Conservation (phyloP, 2,329 filamentous ascomycete genomes). For the Fusarium tanahbumbuense region DNA sequence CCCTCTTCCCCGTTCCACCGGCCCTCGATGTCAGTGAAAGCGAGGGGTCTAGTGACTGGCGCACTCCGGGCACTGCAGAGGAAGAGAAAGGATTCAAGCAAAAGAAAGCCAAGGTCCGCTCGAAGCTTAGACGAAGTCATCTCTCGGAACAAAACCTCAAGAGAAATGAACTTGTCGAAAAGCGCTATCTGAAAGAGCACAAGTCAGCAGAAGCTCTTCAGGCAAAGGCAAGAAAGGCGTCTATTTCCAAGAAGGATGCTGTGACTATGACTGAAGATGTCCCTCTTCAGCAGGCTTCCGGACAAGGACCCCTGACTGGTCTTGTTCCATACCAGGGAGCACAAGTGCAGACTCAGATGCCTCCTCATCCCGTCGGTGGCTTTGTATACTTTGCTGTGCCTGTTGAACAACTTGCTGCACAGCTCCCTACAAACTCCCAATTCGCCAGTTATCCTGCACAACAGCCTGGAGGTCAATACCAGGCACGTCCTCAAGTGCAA, state of each 20-base stretch:
- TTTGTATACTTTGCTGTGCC: slow-evolving; percentile 1
- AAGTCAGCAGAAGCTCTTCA: neutral
- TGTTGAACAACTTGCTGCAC: neutral
- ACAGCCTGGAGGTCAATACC: neutral
- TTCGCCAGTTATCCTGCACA: neutral
- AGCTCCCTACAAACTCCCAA: neutral
- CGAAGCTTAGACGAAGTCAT: neutral
- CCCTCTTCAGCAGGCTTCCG: neutral
- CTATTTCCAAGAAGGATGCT: slow-evolving; percentile 16
- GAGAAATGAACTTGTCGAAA: slow-evolving; percentile 13
- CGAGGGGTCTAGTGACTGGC: slow-evolving; percentile 19
- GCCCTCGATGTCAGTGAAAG: slow-evolving; percentile 3
- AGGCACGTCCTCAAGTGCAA: neutral
- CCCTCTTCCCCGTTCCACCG: neutral
- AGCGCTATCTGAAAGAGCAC: neutral
- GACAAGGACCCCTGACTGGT: too few species aligned
- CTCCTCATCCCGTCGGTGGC: neutral
- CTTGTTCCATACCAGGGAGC: neutral
- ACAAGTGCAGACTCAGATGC: slow-evolving; percentile 6
- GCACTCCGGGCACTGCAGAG: neutral
- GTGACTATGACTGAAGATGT: neutral
- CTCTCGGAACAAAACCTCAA: slow-evolving; percentile 28
- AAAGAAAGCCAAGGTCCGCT: slow-evolving; percentile 1
- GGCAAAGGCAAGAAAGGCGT: neutral
- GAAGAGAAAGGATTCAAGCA: slow-evolving; percentile 8